Evolutionary conservation across 495 filamentous ascomycete genomes (phyloP).

Genomic region (Penicillium taxi): DNA sequence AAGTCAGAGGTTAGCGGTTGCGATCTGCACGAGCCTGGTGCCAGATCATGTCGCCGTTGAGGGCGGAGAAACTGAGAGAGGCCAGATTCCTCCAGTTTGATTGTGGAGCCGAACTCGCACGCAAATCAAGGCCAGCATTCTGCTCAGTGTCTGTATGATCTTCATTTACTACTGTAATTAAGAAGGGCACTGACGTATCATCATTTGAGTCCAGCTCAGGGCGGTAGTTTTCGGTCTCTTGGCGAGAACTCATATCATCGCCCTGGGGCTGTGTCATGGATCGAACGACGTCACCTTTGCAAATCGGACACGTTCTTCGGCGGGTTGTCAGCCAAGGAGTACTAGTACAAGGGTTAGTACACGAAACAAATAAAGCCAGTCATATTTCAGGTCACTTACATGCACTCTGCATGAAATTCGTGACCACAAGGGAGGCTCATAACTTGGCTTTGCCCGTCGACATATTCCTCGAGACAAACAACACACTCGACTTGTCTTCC

Average conservation of each 20-base stretch:
- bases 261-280: conserved; percentile 42
- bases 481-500: conserved; percentile 88
- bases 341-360: conserved; percentile 40
- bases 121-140: conserved; percentile 32
- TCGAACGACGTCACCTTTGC: conserved; percentile 91
- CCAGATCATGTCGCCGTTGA: conserved; percentile 46
- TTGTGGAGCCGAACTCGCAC: conserved; percentile 30
- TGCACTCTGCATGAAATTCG: conserved; percentile 97
- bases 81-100: conserved; percentile 37
- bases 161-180: conserved; percentile 29
- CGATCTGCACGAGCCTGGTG: conserved; percentile 40
- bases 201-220: conserved; percentile 11
- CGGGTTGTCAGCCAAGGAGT: conserved; percentile 97
- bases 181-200: conserved; percentile 40
- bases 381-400: conserved; percentile 57
- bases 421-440: conserved; percentile 99
- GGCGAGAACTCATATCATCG: conserved; percentile 42
- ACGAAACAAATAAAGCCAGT: neutral
- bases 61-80: conserved; percentile 40
- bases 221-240: too few species aligned
- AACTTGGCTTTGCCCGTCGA: conserved; percentile 87
- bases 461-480: conserved; percentile 95
- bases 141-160: conserved; percentile 36
- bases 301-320: conserved; percentile 92
- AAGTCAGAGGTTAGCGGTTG: conserved; percentile 27